Evolutionary conservation across 805 yeast genomes (phyloP).

Genomic region (Starmerella apis): DNA sequence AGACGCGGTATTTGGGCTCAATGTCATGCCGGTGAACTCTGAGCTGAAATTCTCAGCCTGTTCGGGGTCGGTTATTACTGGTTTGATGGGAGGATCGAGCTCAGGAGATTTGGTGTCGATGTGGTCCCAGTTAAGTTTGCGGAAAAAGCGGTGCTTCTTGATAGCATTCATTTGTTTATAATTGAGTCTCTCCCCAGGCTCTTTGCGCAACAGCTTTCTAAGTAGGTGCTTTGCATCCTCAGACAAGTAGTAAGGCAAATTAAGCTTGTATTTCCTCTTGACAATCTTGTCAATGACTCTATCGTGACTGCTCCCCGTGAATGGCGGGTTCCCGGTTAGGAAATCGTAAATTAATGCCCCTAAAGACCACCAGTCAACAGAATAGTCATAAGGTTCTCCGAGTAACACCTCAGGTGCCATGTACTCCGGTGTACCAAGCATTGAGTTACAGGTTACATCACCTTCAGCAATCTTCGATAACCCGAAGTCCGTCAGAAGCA

Average conservation of each 20-base stretch:
- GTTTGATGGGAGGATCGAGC: conserved; percentile 66
- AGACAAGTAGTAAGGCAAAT: conserved; percentile 64
- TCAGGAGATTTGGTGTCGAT: conserved; percentile 42
- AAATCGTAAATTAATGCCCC: conserved; percentile 75
- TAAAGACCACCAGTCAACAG: conserved; percentile 87
- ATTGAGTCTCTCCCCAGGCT: conserved; percentile 55
- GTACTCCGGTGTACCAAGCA: conserved; percentile 71
- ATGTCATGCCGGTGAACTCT: conserved; percentile 60
- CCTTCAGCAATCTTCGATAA: conserved; percentile 41
- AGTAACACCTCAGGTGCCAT: conserved; percentile 84
- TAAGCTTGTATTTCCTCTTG: conserved; percentile 42
- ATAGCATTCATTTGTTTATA: conserved; percentile 45
- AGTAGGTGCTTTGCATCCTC: conserved; percentile 71
- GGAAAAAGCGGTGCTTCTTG: conserved; percentile 61
- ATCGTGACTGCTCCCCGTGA: conserved; percentile 71
- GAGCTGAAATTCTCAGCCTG: conserved; percentile 76
- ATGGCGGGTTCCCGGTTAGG: conserved; percentile 80
- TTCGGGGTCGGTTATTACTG: conserved; percentile 68
- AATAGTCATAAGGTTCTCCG: conserved; percentile 65
- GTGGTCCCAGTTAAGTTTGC: conserved; percentile 60
- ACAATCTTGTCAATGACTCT: conserved; percentile 64
- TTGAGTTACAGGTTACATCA: conserved; percentile 41
- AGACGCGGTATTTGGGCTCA: conserved; percentile 27
- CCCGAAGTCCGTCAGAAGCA: conserved; percentile 80
- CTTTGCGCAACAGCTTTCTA: conserved; percentile 54